Evolutionary conservation across 2,329 filamentous ascomycete genomes (phyloP), one percentile per base, ranked within the genome.

Genomic region (Cercospora janseana): DNA sequence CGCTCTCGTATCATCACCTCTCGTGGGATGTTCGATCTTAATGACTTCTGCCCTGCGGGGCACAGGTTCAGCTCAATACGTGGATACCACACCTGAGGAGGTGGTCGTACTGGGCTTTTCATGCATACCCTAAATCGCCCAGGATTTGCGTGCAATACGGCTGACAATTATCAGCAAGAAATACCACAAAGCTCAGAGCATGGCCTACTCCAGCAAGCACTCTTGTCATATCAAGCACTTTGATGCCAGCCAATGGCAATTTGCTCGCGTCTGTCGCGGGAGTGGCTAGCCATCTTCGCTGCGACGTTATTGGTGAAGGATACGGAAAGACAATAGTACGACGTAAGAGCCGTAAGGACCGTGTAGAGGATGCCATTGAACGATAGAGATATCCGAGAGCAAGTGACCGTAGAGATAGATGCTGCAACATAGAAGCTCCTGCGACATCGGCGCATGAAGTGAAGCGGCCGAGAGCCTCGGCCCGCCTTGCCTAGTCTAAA

Each of bases 61-160:
- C 43, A 20, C n/a, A n/a, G n/a, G n/a, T 49, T 56, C 27, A 55
- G 53, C 37, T 18, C 21, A 16, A 5, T 31, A 52, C 59, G 52
- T 63, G 67, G 61, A 56, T 63, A 63, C 61, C 69, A 49, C 42
- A 56, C 54, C 54, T 43, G 27, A 46, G n/a, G n/a, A 46, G 35
- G 23, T 51, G 56, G 56, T 53, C 60, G 54, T 64, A 63, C 61
- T 60, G 57, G 65, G 69, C 62, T 57, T 56, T 52, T 59, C 63
- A 56, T 66, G 55, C 82, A 69, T 82, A 95, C 92, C 93, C 93
- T 61, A 98, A 79, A 71, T 98, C 93, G 49, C 92, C 93, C 7
- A 98, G 74, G 46, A 98, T 96, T 69, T 98, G 93, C 28, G 93
- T 97, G 64, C 90, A 96, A 66, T 97, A 97, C 59, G 93, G 93